These are phyloP conservation scores for Glycine soja DNA, from an alignment of 306 rosid species.

Conservation along the genomic window DNA sequence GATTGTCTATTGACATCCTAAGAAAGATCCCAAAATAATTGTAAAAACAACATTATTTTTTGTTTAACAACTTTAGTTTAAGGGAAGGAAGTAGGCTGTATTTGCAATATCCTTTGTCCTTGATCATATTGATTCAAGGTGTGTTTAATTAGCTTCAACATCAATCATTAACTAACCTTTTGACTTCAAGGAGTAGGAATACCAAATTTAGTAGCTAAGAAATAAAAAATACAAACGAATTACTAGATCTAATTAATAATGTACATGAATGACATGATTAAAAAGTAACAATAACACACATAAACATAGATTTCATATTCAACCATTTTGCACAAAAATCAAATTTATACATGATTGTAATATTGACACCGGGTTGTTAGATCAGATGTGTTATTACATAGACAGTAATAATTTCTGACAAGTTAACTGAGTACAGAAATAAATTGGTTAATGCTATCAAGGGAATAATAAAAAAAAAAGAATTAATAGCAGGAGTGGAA, in stretches of 20 bases:
- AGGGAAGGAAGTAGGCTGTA: neutral
- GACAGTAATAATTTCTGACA: too few species aligned
- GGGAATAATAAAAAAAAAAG: too few species aligned
- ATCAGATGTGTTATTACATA: neutral
- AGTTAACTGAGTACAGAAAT: neutral
- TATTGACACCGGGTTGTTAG: neutral
- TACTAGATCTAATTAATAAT: neutral
- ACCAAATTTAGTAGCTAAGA: slow-evolving; percentile 34
- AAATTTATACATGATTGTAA: neutral
- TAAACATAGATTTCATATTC: neutral
- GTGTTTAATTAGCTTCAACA: neutral
- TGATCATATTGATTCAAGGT: neutral
- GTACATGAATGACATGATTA: neutral
- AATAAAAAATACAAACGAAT: neutral
- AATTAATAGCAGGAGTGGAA: neutral
- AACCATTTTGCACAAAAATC: neutral
- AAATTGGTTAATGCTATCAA: neutral
- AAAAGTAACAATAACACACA: neutral
- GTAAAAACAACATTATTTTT: neutral
- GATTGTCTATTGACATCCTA: neutral
- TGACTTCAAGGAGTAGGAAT: neutral
- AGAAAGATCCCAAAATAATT: neutral
- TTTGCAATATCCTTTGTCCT: neutral
- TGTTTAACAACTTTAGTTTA: neutral
- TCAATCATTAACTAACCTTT: neutral